Evolutionary conservation across 805 yeast genomes (phyloP).

Genomic region (Zygosaccharomyces gambellarensis): DNA sequence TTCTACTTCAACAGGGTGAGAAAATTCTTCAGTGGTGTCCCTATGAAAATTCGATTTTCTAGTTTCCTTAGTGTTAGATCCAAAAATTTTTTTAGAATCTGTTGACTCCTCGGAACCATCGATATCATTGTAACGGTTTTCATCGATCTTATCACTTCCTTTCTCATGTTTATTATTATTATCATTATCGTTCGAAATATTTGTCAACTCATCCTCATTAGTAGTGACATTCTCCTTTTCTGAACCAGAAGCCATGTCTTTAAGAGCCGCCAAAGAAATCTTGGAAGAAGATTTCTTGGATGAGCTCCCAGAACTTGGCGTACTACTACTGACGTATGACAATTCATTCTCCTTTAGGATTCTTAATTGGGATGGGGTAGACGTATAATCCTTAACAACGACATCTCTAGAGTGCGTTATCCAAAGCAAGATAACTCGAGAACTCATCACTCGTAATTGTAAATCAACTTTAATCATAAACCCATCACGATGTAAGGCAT

Average conservation of each 20-base stretch:
- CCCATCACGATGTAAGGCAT: conserved; percentile 70
- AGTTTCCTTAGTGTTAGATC: neutral
- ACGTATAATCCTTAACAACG: conserved; percentile 32
- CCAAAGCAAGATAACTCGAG: conserved; percentile 68
- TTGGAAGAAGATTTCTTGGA: conserved; percentile 26
- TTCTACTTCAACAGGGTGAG: neutral
- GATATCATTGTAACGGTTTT: conserved; percentile 4
- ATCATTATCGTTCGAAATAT: conserved; percentile 5
- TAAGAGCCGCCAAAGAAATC: conserved; percentile 19
- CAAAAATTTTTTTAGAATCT: too few species aligned
- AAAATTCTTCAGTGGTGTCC: neutral
- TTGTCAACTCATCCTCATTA: conserved; percentile 12
- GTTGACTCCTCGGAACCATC: neutral
- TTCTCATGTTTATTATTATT: conserved; percentile 1
- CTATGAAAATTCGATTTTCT: conserved; percentile 1
- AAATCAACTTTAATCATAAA: conserved; percentile 61
- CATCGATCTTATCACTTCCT: conserved; percentile 7
- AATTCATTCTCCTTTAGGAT: conserved; percentile 39
- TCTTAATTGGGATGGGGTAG: conserved; percentile 39
- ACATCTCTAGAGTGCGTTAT: conserved; percentile 68
- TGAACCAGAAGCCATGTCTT: conserved; percentile 10
- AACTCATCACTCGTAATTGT: conserved; percentile 67
- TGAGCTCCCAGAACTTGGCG: conserved; percentile 26
- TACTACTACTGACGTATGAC: conserved; percentile 27
- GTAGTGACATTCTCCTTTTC: neutral